A percentile compares a stretch with the other conserved stretches of the same genome.
phyloP scores from a whole-genome alignment of 176 grass and related monocot genomes.

The Phoenix roebelenii region DNA sequence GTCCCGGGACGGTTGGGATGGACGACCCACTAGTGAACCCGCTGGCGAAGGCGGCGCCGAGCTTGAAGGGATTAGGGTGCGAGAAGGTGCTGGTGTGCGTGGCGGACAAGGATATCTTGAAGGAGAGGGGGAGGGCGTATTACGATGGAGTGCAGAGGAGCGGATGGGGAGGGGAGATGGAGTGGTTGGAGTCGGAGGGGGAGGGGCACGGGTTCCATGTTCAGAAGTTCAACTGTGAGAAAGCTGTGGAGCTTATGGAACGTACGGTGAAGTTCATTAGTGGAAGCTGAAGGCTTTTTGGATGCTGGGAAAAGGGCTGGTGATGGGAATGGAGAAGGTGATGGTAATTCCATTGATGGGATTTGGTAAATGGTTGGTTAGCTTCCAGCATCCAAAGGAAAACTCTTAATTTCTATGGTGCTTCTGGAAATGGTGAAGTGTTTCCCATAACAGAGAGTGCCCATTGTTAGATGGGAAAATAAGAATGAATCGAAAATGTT shows the following conservation, averaged over 20 bases:
- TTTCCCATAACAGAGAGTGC: too few relatives aligned
- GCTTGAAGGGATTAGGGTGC: constrained; percentile 24
- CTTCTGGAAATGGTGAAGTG: too few relatives aligned
- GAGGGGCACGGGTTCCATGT: constrained; percentile 42
- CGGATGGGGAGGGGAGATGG: constrained; percentile 35
- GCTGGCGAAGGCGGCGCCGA: constrained; percentile 26
- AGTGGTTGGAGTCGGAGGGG: constrained; percentile 29
- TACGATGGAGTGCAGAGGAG: constrained; percentile 26
- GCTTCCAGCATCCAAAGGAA: too few relatives aligned
- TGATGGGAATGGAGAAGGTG: too few relatives aligned
- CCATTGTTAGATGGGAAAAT: too few relatives aligned
- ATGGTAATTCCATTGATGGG: too few relatives aligned
- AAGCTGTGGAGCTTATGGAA: constrained; percentile 19
- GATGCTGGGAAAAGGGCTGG: too few relatives aligned
- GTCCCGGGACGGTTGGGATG: constrained; percentile 25
- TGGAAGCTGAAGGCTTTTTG: too few relatives aligned
- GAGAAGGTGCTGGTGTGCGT: constrained; percentile 36
- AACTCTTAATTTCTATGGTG: too few relatives aligned
- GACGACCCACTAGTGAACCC: constrained; percentile 47
- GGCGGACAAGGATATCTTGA: constrained; percentile 29
- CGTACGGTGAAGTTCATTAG: not conserved
- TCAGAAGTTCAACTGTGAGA: constrained; percentile 20
- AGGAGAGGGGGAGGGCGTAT: constrained; percentile 35
- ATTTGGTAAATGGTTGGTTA: too few relatives aligned
- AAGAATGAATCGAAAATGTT: too few relatives aligned